Conservation (phyloP, 202 grass and related monocot genomes). For the Miscanthus sacchariflorus region DNA sequence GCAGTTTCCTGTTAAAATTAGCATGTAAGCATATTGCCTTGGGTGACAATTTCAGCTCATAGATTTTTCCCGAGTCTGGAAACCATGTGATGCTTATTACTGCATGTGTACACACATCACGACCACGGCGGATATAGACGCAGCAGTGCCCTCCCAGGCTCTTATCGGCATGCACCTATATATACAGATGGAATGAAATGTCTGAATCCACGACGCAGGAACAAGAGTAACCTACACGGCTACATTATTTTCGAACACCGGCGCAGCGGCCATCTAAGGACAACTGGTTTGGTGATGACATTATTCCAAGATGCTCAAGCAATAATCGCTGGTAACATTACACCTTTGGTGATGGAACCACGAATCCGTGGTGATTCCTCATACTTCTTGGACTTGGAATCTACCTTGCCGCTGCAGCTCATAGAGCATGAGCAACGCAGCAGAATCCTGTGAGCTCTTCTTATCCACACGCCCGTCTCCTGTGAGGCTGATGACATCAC, state of each 20-base stretch:
- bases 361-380: not conserved
- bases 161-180: not conserved
- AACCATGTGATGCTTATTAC: not conserved
- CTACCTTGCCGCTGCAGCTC: constrained; percentile 69
- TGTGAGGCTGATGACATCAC: constrained; percentile 54
- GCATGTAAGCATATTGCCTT: not conserved
- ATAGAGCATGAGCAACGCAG: constrained; percentile 75
- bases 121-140: not conserved
- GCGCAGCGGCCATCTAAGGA: not conserved
- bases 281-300: not conserved
- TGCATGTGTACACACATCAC: constrained; percentile 5
- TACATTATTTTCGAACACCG: constrained; percentile 10
- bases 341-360: not conserved
- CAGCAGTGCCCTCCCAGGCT: not conserved
- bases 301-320: constrained; percentile 2
- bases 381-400: constrained; percentile 62
- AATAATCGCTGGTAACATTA: not conserved
- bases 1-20: not conserved
- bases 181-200: not conserved
- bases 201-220: not conserved
- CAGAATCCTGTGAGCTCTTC: constrained; percentile 84
- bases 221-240: not conserved
- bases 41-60: not conserved
- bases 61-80: not conserved
- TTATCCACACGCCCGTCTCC: constrained; percentile 72